Conservation (phyloP, 225 moss, liverwort and hornwort genomes). For the Polytrichum commune region DNA sequence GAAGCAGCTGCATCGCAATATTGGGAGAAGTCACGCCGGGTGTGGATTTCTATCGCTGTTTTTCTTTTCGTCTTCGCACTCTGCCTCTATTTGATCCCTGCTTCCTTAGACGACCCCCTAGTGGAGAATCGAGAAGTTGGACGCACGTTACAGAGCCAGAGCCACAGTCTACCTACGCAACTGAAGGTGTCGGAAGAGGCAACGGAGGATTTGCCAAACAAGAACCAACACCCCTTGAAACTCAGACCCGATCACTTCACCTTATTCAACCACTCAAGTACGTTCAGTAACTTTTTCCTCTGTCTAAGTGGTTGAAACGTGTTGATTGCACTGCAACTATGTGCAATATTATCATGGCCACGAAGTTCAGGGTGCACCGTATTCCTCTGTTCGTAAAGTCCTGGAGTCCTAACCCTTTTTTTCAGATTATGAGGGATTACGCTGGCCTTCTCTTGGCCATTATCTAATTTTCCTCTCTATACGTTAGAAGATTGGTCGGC, state of each 20-base stretch:
- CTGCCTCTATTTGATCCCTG: slow-evolving; percentile 38
- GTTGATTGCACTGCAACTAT: background rate
- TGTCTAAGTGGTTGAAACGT: background rate
- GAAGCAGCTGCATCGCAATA: slow-evolving; percentile 17
- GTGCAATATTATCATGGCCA: background rate
- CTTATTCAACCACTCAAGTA: slow-evolving; percentile 27
- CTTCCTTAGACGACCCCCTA: slow-evolving; percentile 26
- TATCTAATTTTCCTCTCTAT: too few species aligned
- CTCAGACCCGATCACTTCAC: slow-evolving; percentile 50
- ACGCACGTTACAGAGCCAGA: slow-evolving; percentile 11
- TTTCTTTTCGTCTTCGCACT: slow-evolving; percentile 34
- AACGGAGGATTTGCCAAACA: slow-evolving; percentile 9
- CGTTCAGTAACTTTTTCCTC: slow-evolving; percentile 2
- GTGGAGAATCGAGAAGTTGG: slow-evolving; percentile 20
- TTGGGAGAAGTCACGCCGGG: slow-evolving; percentile 31
- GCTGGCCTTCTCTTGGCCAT: too few species aligned
- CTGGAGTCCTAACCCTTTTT: background rate
- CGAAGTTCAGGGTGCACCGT: background rate
- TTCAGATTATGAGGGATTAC: too few species aligned
- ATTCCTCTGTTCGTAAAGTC: slow-evolving; percentile 9
- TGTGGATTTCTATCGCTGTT: slow-evolving; percentile 32
- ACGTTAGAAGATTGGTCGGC: too few species aligned
- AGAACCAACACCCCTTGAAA: slow-evolving; percentile 18
- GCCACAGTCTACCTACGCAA: slow-evolving; percentile 12
- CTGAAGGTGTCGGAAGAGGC: slow-evolving; percentile 23